Evolutionary conservation across 2,329 filamentous ascomycete genomes (phyloP), one percentile per base, ranked within the genome.

Genomic region (Aaosphaeria pasadenensis): DNA sequence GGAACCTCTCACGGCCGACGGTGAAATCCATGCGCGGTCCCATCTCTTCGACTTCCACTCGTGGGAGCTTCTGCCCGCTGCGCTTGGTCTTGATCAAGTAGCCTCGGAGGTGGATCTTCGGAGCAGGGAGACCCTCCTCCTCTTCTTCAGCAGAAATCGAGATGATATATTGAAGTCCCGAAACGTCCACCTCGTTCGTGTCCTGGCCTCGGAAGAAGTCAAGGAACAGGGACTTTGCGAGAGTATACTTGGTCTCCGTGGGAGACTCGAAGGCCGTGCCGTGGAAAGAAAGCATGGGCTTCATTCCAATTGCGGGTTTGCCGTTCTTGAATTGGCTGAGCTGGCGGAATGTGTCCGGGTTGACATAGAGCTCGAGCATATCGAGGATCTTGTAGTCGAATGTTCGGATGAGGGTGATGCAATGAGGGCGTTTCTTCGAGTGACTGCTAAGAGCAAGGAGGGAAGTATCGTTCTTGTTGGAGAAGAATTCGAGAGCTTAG

Each of bases 361-460:
- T 85, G 50, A 99, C 82, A 67, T 89, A 79, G 61, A 97, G 74
- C 79, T 99, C 94, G 46, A 95, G 77, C 90, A 99, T 96, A 72
- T 99, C 95, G 56, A 97, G 80, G 11, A 96, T 79, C 73, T 94
- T 91, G 75, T 89, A 84, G 61, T 86, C 82, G 70, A 95, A 97
- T 39, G 88, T 88, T 54, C 94, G 85, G 38, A 87, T 79, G 41
- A 97, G 73, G 0, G 91, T 96, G 61, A 99, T 71, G 53, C 86
- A 86, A 72, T 99, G 91, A 5, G 91, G 91, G n/a, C 94, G 82
- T 80, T 97, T 99, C 81, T 97, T 99, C 71, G 82, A 89, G 71
- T 86, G 87, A 69, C 83, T 86, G 45, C 86, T 91, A 62, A 95
- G 95, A 57, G 94, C 81, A 57, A 96, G 80, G 42, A 96, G 77